These are phyloP conservation scores for Pseudogymnoascus sp. DNA, from an alignment of 2,329 filamentous ascomycete genomes.

Conservation along the genomic window DNA sequence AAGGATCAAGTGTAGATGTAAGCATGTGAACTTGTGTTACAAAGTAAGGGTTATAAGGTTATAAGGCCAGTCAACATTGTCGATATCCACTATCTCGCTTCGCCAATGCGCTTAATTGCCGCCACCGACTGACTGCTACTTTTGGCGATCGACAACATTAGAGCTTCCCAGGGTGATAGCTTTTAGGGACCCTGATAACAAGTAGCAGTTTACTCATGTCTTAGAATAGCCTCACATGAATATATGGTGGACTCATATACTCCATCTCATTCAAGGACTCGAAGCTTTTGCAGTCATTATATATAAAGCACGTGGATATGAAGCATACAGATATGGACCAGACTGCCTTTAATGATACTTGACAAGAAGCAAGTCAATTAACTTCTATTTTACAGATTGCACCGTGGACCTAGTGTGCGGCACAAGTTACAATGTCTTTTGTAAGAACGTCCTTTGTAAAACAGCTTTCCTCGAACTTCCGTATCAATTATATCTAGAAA, in stretches of 20 bases:
- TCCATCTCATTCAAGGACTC: neutral
- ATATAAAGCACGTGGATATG: neutral
- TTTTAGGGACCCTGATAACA: neutral
- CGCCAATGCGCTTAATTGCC: neutral
- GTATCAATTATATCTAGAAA: conserved; percentile 7
- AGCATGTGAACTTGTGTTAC: neutral
- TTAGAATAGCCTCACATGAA: neutral
- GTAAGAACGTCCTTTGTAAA: neutral
- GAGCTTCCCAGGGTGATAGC: neutral
- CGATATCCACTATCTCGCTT: conserved; percentile 7
- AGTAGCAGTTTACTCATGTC: neutral
- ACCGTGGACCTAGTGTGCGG: neutral
- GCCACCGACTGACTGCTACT: neutral
- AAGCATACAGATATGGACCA: neutral
- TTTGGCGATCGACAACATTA: neutral
- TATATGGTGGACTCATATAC: neutral
- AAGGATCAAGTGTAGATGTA: neutral
- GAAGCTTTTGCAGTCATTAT: neutral
- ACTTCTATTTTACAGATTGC: conserved; percentile 7
- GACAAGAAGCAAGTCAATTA: conserved; percentile 1
- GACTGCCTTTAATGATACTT: neutral
- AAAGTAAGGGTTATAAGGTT: neutral
- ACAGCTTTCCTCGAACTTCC: conserved; percentile 4
- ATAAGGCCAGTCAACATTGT: conserved; percentile 1
- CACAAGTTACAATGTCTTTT: neutral